A percentile compares a stretch with the other conserved stretches of the same genome.
Conservation (phyloP, 768 basidiomycete species). For the Agaricus subrufescens region DNA sequence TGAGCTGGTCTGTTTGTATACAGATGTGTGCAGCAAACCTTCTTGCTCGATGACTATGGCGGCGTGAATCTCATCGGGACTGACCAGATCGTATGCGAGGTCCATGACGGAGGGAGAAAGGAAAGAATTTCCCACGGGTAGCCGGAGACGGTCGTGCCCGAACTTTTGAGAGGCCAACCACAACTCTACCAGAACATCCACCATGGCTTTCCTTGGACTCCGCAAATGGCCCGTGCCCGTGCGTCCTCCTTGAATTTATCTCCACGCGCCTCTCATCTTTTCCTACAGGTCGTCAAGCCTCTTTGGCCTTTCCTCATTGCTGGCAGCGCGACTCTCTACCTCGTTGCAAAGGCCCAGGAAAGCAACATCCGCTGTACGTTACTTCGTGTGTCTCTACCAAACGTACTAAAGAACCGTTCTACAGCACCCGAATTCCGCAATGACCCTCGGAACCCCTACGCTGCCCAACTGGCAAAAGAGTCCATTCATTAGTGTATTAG, state of each 20-base stretch:
- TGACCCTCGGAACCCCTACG: constrained; percentile 82
- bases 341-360: constrained; percentile 66
- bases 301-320: constrained; percentile 80
- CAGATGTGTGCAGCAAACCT: constrained; percentile 26
- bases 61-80: constrained; percentile 32
- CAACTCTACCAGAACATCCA: constrained; percentile 16
- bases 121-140: constrained; percentile 25
- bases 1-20: background rate
- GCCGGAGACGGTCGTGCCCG: constrained; percentile 37
- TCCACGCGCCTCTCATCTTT: background rate
- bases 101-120: background rate
- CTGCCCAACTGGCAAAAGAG: constrained; percentile 69
- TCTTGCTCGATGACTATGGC: constrained; percentile 46
- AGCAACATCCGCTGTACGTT: constrained; percentile 66
- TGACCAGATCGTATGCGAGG: constrained; percentile 37
- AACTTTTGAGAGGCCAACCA: constrained; percentile 13
- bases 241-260: constrained; percentile 29
- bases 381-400: constrained; percentile 3
- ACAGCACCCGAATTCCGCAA: constrained; percentile 64
- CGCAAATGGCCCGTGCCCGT: constrained; percentile 81
- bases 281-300: constrained; percentile 57
- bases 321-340: constrained; percentile 58
- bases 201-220: constrained; percentile 73
- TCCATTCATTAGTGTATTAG: constrained; percentile 32
- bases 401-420: constrained; percentile 5